A percentile compares a stretch with the other conserved stretches of the same genome.
Conservation (phyloP, 208 protist genomes). For the Leishmania major region DNA sequence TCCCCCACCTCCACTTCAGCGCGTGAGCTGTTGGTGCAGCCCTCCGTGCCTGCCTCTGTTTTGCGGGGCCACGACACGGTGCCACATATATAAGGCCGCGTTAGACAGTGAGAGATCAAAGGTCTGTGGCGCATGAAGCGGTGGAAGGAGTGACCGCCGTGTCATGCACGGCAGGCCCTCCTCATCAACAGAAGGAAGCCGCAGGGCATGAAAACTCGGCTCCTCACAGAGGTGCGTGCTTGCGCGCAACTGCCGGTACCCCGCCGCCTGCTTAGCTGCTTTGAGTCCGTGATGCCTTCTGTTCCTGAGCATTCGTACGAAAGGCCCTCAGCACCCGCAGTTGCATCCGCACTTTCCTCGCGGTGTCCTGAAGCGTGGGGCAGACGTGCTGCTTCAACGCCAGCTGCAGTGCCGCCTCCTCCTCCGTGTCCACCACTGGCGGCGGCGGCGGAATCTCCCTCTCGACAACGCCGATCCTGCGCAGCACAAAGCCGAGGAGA, state of each 20-base stretch:
- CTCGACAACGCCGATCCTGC: slow-evolving; percentile 24
- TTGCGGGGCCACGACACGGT: background rate
- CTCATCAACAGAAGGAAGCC: background rate
- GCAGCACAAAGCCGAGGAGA: slow-evolving; percentile 43
- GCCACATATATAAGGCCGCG: background rate
- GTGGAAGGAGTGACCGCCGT: background rate
- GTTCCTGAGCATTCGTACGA: slow-evolving; percentile 7
- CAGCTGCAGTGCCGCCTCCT: slow-evolving; percentile 21
- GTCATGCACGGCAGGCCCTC: slow-evolving; percentile 1
- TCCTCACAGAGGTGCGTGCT: background rate
- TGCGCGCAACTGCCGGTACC: background rate
- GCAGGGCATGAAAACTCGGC: background rate
- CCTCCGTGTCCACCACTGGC: slow-evolving; percentile 24
- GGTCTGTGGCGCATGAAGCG: background rate
- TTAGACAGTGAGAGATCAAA: background rate
- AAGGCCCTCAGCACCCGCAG: slow-evolving; percentile 41
- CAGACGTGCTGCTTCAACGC: slow-evolving; percentile 16
- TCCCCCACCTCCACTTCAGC: background rate
- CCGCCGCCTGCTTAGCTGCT: background rate
- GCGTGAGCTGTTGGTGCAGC: background rate
- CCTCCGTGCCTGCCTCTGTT: background rate
- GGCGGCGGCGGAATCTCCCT: slow-evolving; percentile 29
- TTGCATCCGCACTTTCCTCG: slow-evolving; percentile 36
- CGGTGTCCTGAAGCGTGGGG: slow-evolving; percentile 33
- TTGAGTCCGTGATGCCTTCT: slow-evolving; percentile 4